Conservation (phyloP, 192 early-diverging fungal species). For the Pilobolus umbonatus region DNA sequence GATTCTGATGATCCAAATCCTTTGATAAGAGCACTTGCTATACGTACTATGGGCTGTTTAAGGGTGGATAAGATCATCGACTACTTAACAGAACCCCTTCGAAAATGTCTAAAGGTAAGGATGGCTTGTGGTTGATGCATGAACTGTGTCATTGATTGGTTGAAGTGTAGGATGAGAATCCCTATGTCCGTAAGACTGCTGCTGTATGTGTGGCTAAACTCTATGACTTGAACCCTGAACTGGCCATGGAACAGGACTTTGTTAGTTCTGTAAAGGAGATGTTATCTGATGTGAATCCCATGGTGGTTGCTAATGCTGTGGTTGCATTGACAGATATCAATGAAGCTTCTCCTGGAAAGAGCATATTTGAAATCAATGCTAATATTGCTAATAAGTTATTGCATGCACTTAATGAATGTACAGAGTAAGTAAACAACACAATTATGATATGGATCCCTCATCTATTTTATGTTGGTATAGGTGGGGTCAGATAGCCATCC, state of each 20-base stretch:
- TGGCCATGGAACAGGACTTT: conserved; percentile 93
- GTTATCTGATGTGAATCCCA: conserved; percentile 91
- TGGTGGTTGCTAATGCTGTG: conserved; percentile 97
- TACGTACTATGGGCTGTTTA: conserved; percentile 97
- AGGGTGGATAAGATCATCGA: conserved; percentile 95
- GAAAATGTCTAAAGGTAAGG: conserved; percentile 71
- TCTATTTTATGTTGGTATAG: conserved; percentile 28
- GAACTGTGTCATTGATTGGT: neutral
- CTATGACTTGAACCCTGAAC: conserved; percentile 81
- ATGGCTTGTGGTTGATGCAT: neutral
- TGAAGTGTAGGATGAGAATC: conserved; percentile 74
- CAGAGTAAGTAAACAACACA: conserved; percentile 67
- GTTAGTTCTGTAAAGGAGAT: conserved; percentile 78
- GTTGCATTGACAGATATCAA: conserved; percentile 89
- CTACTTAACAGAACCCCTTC: conserved; percentile 86
- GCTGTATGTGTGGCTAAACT: conserved; percentile 95
- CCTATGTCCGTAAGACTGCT: conserved; percentile 97
- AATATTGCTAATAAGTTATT: conserved; percentile 75
- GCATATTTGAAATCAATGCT: conserved; percentile 75
- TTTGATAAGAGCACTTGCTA: conserved; percentile 90
- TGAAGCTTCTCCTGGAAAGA: conserved; percentile 59
- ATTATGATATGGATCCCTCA: neutral
- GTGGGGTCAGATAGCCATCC: conserved; percentile 97
- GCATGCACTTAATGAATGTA: conserved; percentile 94
- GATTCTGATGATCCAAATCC: conserved; percentile 95